Conservation (phyloP, 208 protist genomes). For the Acanthamoeba healyi region DNA sequence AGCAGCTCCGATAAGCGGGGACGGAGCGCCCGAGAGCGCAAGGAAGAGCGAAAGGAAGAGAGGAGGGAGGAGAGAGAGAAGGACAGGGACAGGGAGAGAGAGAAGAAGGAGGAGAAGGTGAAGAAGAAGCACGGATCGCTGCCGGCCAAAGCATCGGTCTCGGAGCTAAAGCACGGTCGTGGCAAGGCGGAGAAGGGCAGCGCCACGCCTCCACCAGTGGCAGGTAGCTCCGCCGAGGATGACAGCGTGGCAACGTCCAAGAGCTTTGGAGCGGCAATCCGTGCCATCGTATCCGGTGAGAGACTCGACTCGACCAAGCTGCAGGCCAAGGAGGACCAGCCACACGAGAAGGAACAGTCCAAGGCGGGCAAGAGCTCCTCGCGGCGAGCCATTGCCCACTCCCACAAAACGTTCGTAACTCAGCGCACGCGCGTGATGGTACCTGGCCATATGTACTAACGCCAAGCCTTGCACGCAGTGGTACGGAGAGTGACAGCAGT, state of each 20-base stretch:
- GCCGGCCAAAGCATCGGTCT: background rate
- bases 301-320: background rate
- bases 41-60: too few species aligned
- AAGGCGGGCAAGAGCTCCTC: slow-evolving; percentile 1
- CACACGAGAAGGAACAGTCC: background rate
- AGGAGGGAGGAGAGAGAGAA: slow-evolving; percentile 40
- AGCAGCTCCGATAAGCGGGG: background rate
- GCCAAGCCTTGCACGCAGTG: background rate
- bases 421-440: too few species aligned
- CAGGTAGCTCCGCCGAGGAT: background rate
- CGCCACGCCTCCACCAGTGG: background rate
- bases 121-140: slow-evolving; percentile 50
- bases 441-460: too few species aligned
- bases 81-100: slow-evolving; percentile 26
- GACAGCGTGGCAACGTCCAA: background rate
- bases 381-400: background rate
- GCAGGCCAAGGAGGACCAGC: background rate
- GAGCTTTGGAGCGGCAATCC: background rate
- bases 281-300: slow-evolving; percentile 42
- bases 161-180: background rate
- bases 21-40: background rate
- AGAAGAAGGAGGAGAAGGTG: background rate
- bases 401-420: background rate
- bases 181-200: background rate
- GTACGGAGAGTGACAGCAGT: background rate